Evolutionary conservation across 2,329 filamentous ascomycete genomes (phyloP).

Genomic region (Trichoderma arundinaceum): DNA sequence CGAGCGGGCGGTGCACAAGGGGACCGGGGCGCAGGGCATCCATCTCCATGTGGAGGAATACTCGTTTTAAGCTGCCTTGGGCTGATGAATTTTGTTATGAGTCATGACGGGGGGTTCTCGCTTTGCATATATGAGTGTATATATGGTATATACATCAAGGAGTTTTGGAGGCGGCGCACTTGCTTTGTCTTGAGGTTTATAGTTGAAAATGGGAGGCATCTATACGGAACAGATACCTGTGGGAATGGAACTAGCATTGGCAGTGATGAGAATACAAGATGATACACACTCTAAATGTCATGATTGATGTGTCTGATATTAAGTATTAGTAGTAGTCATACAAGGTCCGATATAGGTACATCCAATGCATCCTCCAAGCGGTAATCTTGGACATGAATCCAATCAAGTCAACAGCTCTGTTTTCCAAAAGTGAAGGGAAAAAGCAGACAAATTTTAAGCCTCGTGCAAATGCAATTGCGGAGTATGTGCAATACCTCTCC

Average conservation of each 20-base stretch:
- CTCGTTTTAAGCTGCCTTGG: conserved; percentile 48
- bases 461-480: neutral
- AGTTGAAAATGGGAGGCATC: neutral
- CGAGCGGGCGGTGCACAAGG: conserved; percentile 67
- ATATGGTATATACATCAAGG: neutral
- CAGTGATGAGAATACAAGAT: neutral
- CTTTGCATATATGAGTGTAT: neutral
- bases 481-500: neutral
- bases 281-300: neutral
- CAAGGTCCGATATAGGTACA: neutral
- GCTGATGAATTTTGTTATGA: conserved; percentile 15
- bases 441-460: neutral
- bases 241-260: neutral
- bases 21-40: conserved; percentile 67
- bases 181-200: neutral
- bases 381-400: neutral
- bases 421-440: neutral
- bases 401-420: neutral
- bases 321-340: too few relatives aligned
- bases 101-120: neutral
- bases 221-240: neutral
- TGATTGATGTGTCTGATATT: neutral
- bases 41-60: conserved; percentile 67
- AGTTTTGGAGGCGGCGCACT: neutral
- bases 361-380: neutral